Evolutionary conservation across 139 green algal genomes (phyloP).

Genomic region (Nannochloris sp.): DNA sequence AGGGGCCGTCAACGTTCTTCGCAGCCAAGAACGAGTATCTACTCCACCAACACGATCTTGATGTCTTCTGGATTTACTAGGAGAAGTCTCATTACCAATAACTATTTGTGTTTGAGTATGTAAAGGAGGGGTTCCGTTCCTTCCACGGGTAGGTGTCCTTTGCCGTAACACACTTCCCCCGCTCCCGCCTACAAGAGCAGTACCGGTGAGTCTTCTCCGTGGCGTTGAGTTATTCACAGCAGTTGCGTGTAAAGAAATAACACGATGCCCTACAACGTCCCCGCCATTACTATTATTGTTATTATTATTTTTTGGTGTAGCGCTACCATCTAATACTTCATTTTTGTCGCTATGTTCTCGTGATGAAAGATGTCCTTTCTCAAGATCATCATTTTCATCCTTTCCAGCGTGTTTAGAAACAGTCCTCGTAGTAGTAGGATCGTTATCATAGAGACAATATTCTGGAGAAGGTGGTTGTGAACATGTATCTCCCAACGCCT

Average conservation of each 20-base stretch:
- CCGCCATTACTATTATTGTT: not conserved
- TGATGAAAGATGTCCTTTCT: no score
- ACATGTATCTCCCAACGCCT: conserved; percentile 1
- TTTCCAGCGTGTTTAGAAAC: no score
- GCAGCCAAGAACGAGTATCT: not conserved
- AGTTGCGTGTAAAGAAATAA: not conserved
- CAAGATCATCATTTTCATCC: no score
- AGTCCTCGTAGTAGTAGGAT: no score
- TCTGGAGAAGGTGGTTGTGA: no score
- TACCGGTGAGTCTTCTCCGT: not conserved
- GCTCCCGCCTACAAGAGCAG: no score
- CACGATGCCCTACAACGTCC: not conserved
- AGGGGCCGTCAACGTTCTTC: not conserved
- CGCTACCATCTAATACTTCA: not conserved
- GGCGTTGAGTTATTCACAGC: no score
- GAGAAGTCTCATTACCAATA: no score
- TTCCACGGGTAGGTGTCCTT: not conserved
- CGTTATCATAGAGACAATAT: no score
- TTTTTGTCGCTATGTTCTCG: not conserved
- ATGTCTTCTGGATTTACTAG: not conserved
- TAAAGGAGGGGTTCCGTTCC: not conserved
- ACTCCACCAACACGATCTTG: no score
- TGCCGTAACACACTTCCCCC: not conserved
- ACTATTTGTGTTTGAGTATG: not conserved
- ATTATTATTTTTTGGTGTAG: not conserved